A percentile compares a stretch with the other conserved stretches of the same genome.
Evolutionary conservation across 2,329 filamentous ascomycete genomes (phyloP).

Genomic region (Ophiostoma himal-ulmi): DNA sequence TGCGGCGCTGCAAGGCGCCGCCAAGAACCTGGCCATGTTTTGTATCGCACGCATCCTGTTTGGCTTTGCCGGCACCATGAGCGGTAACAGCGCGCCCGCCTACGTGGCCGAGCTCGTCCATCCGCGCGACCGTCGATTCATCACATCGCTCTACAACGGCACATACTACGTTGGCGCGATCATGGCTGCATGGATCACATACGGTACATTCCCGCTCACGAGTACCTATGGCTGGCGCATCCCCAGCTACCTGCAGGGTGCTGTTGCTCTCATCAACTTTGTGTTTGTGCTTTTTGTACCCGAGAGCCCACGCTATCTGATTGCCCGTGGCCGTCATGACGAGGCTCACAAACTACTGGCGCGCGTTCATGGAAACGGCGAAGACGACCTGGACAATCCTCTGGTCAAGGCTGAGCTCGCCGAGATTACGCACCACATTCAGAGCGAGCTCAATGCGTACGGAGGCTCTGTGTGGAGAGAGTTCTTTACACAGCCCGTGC

Average conservation of each 20-base stretch:
- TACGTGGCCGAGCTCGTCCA: constrained; percentile 58
- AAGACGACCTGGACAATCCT: constrained; percentile 12
- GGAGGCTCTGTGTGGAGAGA: constrained; percentile 17
- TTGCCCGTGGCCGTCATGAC: constrained; percentile 28
- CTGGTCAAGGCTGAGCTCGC: constrained; percentile 25
- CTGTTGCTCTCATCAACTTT: constrained; percentile 21
- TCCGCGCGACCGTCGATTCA: constrained; percentile 67
- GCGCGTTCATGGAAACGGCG: constrained; percentile 23
- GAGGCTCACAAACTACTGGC: constrained; percentile 37
- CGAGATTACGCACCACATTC: constrained; percentile 31
- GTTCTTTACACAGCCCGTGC: constrained; percentile 23
- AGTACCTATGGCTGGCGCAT: constrained; percentile 31
- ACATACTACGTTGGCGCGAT: constrained; percentile 74
- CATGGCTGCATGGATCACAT: constrained; percentile 67
- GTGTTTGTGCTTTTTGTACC: constrained; percentile 22
- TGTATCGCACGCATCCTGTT: constrained; percentile 66
- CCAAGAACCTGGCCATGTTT: constrained; percentile 39
- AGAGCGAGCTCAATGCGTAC: constrained; percentile 31
- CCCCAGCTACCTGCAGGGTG: constrained; percentile 42
- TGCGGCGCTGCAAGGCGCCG: constrained; percentile 37
- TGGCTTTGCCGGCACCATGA: constrained; percentile 52
- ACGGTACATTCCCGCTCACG: constrained; percentile 45
- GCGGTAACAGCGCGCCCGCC: constrained; percentile 31
- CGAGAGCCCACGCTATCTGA: constrained; percentile 22
- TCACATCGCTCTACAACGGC: constrained; percentile 74